Base-by-base conservation (phyloP, 2,329 filamentous ascomycete genomes). In the Chalaropsis thielavioides region DNA sequence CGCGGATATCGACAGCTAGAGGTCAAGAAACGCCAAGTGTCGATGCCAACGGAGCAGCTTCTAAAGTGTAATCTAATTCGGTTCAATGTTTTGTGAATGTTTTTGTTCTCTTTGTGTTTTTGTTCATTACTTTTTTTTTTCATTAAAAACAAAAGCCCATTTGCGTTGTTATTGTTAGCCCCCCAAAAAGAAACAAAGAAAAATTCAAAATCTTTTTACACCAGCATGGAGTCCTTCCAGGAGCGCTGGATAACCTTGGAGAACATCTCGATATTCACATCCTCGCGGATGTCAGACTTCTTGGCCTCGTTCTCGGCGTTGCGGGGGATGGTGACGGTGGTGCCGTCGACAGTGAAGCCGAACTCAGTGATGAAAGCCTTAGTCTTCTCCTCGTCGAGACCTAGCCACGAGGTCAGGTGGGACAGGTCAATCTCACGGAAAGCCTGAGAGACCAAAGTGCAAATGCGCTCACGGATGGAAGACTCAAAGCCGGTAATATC, bases 271-370 rank as follows among this genome's bases (percentile, higher is more conserved):
- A 95, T 87, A 76, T 88, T 90, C 73, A 99, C 94, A 69, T 94
- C 92, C 81, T 99, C 94, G 71, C 92, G 84, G 72, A 96, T 95
- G 75, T 96, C 89, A 49, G 91, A 88, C 76, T 94, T 94, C 81
- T 95, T 90, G 56, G 91, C 94, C 83, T 97, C 92, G 75, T 96
- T 96, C 78, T 99, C 94, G 73, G 94, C 89, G 79, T 99, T 99
- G 72, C 87, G 80, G 65, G 94, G 94, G 65, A 99, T 83, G 75
- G 84, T 83, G 68, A 96, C 86, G 54, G 78, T 72, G 64, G 80
- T 84, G 38, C 80, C 78, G 68, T 90, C 87, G 51, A 96, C 81
- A 71, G 83, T 83, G 91, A 92, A 99, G 69, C 88, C 90, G 11
- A 92, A 88, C 74, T 92, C 89, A 66, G 83, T 82, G 70, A 94